phyloP scores from a whole-genome alignment of 2,329 filamentous ascomycete species.

The Fusarium caatingaense region DNA sequence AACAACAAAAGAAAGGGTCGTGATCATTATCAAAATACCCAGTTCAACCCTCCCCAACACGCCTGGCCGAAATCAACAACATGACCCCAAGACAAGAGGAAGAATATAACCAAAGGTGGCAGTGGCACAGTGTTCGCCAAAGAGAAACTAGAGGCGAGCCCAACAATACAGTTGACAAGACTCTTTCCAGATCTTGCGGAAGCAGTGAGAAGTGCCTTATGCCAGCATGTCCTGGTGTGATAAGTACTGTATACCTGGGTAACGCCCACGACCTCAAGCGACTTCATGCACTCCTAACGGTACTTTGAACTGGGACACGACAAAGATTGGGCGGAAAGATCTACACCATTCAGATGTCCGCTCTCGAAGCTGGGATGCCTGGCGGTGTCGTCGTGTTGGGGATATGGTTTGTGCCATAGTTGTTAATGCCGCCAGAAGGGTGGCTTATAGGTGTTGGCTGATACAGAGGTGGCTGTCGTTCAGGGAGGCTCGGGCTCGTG shows the following conservation, averaged over 20 bases:
- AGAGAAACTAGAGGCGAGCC: not conserved
- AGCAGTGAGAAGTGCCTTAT: not conserved
- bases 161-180: not conserved
- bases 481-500: slow-evolving; percentile 59
- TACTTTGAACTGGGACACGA: not conserved
- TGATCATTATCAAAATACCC: slow-evolving; percentile 32
- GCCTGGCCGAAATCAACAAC: slow-evolving; percentile 10
- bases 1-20: slow-evolving; percentile 31
- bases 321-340: too few relatives aligned
- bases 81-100: not conserved
- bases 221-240: not conserved
- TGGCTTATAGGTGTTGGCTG: slow-evolving; percentile 60
- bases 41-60: slow-evolving; percentile 34
- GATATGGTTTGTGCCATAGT: slow-evolving; percentile 18
- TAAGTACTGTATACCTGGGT: not conserved
- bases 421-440: slow-evolving; percentile 3
- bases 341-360: not conserved
- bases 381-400: slow-evolving; percentile 16
- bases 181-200: not conserved
- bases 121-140: not conserved
- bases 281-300: not conserved
- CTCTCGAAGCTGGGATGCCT: slow-evolving; percentile 2
- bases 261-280: not conserved
- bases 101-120: not conserved
- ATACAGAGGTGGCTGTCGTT: slow-evolving; percentile 63